Evolutionary conservation across 495 filamentous ascomycete genomes (phyloP), one percentile per base, ranked within the genome.

Genomic region (Talaromyces adpressus): DNA sequence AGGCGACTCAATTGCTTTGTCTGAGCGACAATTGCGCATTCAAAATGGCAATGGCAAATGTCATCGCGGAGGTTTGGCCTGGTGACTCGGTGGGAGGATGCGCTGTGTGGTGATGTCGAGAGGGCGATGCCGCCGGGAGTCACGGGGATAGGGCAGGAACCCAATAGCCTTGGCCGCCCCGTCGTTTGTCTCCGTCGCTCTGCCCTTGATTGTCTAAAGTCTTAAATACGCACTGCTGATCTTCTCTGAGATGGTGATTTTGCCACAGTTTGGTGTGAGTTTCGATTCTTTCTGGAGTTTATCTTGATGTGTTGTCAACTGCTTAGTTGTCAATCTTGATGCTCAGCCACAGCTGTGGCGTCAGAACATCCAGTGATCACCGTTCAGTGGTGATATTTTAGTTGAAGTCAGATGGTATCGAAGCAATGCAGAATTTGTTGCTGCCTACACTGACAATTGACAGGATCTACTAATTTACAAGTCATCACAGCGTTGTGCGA

Each of bases 1-100:
- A 54, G 51, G 45, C 49, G 52, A 66, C 57, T 64, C 59, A 59
- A 64, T 57, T 62, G 62, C 34, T 34, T 20, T 54, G 41, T 53
- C 54, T 41, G 53, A 58, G 57, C 56, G 52, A 23, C 49, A 57
- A 59, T 57, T 54, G 57, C 20, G 25, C 57, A 59, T 32, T n/a
- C 7, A 34, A 18, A 11, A 34, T 23, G 18, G 29, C 57, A 39
- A 59, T 20, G 32, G 34, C 57, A 22, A 39, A 34, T 56, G 11
- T 29, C 22, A 56, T 56, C 20, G 52, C 23, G 52, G 11, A 49
- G 45, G 16, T 49, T 9, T 49, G 45, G 45, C 45, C 45, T 49
- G 45, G 22, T 56, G 52, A 27, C n/a, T 56, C 1, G 12, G 52
- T 6, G 20, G 23, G 3, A 56, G 52, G 22, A 7, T 20, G 18